Evolutionary conservation across 164 flowering plant genomes (phyloP), one percentile per base, ranked within the genome.

Genomic region (Magnolia changhungtana): DNA sequence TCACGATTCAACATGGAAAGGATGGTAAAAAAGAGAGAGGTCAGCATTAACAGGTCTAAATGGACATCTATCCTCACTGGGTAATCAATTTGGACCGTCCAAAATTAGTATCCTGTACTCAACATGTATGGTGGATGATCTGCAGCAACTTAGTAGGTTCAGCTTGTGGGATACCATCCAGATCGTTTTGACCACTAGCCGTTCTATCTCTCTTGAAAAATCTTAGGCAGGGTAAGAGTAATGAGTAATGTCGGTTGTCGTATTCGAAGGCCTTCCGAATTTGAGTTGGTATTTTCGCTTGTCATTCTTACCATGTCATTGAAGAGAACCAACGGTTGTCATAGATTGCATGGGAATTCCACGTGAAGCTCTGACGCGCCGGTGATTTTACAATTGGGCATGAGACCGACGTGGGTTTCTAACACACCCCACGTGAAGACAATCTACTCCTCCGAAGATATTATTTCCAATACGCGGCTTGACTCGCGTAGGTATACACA

Each of bases 301-400:
- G 61, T 55, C 16, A 55, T 11, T 55, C 61, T 55, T 55, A 0
- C 4, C 13, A 55, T 55, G 9, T 67, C 50, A 27, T 67, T 67
- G 71, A 67, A 67, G 71, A 68, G 29, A 68, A 68, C 0, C 71
- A 68, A 37, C 19, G 80, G 73, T 59, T 77, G 78, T 77, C 80
- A 79, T 66, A 77, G 72, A 78, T 72, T 85, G 86, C 92, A 85
- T 81, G 88, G 83, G 84, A 83, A 79, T 75, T 73, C 81, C 91
- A 87, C 87, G 91, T 88, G 92, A 89, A 83, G 31, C 4, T 77
- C 91, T 89, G 91, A 89, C 90, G 67, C 37, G 85, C 83, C 82
- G 84, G 84, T 83, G 75, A 58, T 74, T 81, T 78, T 69, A 76
- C 76, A 72, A 52, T 66, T 21, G 29, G 69, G 68, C 4, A 78